Percentiles rank a stretch among this genome's conserved stretches.
Conservation (phyloP, 306 rosid genomes). For the Malus sieversii region DNA sequence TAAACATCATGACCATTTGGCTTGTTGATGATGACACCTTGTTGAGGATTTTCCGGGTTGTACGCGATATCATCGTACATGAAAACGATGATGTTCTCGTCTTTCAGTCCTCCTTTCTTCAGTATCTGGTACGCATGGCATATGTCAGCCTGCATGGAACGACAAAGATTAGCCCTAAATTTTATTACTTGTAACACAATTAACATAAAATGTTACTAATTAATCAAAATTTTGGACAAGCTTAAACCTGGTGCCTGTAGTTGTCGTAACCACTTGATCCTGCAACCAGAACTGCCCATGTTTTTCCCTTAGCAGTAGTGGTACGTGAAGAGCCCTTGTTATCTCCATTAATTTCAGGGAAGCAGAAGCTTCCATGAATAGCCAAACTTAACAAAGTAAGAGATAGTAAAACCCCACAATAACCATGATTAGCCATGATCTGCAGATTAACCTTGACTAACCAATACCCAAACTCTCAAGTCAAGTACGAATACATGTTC, state of each 20-base stretch:
- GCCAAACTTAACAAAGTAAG: neutral
- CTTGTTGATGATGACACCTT: constrained; percentile 45
- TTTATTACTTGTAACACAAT: neutral
- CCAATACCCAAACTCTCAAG: neutral
- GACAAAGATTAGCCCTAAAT: neutral
- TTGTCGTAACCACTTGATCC: constrained; percentile 31
- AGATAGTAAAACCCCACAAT: neutral
- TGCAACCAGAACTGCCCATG: constrained; percentile 49
- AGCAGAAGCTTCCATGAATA: neutral
- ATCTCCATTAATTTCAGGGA: neutral
- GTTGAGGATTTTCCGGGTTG: constrained; percentile 24
- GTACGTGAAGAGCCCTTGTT: neutral
- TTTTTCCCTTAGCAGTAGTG: constrained; percentile 12
- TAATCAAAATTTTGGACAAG: neutral
- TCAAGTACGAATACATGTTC: neutral
- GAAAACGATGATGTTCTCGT: constrained; percentile 50
- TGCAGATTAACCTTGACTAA: neutral
- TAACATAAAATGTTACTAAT: no score
- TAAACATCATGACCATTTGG: constrained; percentile 38
- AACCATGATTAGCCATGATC: neutral
- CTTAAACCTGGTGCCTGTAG: constrained; percentile 41
- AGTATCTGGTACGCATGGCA: constrained; percentile 54
- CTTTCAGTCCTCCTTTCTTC: constrained; percentile 36
- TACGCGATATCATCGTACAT: constrained; percentile 53
- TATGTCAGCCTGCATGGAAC: constrained; percentile 35